A percentile compares a stretch with the other conserved stretches of the same genome.
Evolutionary conservation across 139 green algal species (phyloP).

Genomic region (Chlamydomonas sp.): DNA sequence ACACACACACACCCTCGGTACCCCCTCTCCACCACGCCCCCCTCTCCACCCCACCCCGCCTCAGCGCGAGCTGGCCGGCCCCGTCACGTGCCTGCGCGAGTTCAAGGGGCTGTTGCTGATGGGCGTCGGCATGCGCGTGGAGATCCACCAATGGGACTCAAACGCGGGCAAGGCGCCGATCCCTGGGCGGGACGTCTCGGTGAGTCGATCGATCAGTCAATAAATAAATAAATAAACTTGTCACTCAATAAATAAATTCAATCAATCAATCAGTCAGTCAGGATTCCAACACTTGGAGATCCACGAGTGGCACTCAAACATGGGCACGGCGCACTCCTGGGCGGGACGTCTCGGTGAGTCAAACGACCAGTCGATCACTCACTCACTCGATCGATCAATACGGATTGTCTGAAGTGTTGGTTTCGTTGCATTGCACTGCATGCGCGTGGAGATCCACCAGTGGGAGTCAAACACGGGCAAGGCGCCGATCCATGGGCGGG

Average conservation of each 20-base stretch:
- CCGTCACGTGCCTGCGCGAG: slow-evolving; percentile 20
- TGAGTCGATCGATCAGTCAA: not conserved
- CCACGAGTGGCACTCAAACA: slow-evolving; percentile 21
- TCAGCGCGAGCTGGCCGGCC: slow-evolving; percentile 14
- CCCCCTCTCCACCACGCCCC: too few relatives aligned
- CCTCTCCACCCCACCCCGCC: too few relatives aligned
- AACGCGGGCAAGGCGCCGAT: not conserved
- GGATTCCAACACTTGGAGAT: slow-evolving; percentile 62
- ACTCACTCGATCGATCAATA: too few relatives aligned
- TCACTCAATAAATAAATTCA: too few relatives aligned
- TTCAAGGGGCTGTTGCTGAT: slow-evolving; percentile 50
- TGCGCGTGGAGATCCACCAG: slow-evolving; percentile 51
- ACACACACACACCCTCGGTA: too few relatives aligned
- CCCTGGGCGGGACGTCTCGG: not conserved
- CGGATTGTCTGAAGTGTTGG: too few relatives aligned
- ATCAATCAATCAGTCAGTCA: too few relatives aligned
- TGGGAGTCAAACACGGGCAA: slow-evolving; percentile 4
- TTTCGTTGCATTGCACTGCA: too few relatives aligned
- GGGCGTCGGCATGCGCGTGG: slow-evolving; percentile 50
- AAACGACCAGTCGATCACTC: too few relatives aligned
- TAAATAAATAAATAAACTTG: too few relatives aligned
- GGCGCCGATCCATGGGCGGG: not conserved
- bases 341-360: not conserved
- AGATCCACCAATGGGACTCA: slow-evolving; percentile 40
- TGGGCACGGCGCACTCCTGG: not conserved